Percentiles rank a stretch among this genome's conserved stretches.
Conservation (phyloP, 495 filamentous ascomycete species). For the Pyronema domesticum region DNA sequence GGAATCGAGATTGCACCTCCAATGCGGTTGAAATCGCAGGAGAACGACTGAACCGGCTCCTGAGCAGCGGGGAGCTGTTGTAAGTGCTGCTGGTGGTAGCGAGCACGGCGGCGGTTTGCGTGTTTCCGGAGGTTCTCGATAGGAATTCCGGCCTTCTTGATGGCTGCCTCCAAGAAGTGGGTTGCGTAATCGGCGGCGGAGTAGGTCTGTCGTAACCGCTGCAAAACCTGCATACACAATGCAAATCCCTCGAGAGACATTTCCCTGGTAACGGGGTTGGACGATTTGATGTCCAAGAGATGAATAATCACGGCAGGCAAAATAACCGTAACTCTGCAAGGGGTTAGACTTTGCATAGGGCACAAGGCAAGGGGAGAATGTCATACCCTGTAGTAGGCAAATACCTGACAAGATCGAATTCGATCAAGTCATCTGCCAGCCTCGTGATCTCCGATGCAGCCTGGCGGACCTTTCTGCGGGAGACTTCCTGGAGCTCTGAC, state of each 20-base stretch:
- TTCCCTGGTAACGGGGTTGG: conserved; percentile 45
- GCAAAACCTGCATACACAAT: conserved; percentile 71
- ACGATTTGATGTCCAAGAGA: conserved; percentile 71
- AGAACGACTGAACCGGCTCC: not conserved
- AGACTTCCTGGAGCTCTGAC: conserved; percentile 54
- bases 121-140: conserved; percentile 18
- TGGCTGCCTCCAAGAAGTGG: conserved; percentile 68
- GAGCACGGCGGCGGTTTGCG: conserved; percentile 10
- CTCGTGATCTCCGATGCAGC: conserved; percentile 64
- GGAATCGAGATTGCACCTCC: conserved; percentile 18
- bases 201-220: conserved; percentile 64
- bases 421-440: conserved; percentile 55
- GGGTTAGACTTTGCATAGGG: conserved; percentile 2
- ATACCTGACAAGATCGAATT: conserved; percentile 49
- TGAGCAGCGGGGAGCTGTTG: conserved; percentile 1
- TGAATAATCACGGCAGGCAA: conserved; percentile 84
- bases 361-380: not conserved
- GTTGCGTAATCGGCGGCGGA: conserved; percentile 73
- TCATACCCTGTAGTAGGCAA: conserved; percentile 57
- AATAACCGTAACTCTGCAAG: conserved; percentile 50
- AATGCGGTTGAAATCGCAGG: not conserved
- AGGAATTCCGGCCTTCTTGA: conserved; percentile 57
- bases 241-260: conserved; percentile 58
- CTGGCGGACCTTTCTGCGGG: conserved; percentile 57
- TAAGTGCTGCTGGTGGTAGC: conserved; percentile 5